These are phyloP conservation scores for Bromus sterilis DNA, from an alignment of 176 grass and related monocot species.

Conservation along the genomic window DNA sequence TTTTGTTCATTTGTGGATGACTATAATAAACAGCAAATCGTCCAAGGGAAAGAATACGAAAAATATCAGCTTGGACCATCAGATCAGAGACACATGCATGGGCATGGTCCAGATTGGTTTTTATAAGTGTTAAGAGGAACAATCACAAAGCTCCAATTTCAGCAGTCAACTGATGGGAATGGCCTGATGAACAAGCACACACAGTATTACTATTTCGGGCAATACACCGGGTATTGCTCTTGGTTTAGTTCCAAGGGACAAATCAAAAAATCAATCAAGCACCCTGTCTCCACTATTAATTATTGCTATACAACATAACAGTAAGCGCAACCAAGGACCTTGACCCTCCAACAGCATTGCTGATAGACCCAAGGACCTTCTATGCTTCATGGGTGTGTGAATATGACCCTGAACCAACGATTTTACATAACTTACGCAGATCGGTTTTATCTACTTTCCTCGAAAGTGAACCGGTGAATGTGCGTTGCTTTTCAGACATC, in stretches of 20 bases:
- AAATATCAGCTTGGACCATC: too few relatives aligned
- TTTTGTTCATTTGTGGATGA: too few relatives aligned
- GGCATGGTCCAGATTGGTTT: too few relatives aligned
- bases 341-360: not conserved
- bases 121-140: too few relatives aligned
- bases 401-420: not conserved
- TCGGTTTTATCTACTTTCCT: not conserved
- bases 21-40: too few relatives aligned
- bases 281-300: not conserved
- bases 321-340: not conserved
- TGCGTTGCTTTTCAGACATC: not conserved
- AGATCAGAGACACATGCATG: too few relatives aligned
- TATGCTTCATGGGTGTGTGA: not conserved
- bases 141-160: too few relatives aligned
- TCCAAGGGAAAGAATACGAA: too few relatives aligned
- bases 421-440: constrained; percentile 16
- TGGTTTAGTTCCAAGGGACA: not conserved
- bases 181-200: too few relatives aligned
- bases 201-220: not conserved
- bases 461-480: not conserved
- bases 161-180: too few relatives aligned
- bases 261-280: not conserved
- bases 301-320: not conserved
- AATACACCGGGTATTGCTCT: too few relatives aligned
- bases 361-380: not conserved